Conservation (phyloP, 176 grass and related monocot genomes). For the Miscanthus lutarioriparius region DNA sequence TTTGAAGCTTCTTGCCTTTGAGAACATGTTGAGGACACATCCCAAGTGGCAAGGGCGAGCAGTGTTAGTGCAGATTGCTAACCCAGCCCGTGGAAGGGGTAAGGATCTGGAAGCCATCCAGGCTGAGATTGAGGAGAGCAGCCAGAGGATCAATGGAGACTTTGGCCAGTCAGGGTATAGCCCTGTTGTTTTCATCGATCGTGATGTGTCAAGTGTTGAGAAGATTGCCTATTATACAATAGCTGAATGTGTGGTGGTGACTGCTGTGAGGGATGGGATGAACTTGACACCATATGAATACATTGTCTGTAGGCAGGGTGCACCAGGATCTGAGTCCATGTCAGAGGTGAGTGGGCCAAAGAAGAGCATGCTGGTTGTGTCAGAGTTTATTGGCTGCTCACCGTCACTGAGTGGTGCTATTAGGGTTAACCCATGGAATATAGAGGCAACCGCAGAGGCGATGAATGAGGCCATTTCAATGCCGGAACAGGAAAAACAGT, state of each 20-base stretch:
- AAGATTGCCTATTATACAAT: slow-evolving; percentile 89
- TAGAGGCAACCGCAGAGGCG: slow-evolving; percentile 78
- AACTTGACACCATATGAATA: slow-evolving; percentile 98
- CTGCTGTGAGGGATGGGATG: slow-evolving; percentile 95
- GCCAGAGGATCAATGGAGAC: slow-evolving; percentile 71
- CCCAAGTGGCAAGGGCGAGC: slow-evolving; percentile 83
- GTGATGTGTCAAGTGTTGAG: slow-evolving; percentile 68
- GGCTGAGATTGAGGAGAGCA: slow-evolving; percentile 69
- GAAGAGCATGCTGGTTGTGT: slow-evolving; percentile 93
- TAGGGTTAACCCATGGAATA: slow-evolving; percentile 91
- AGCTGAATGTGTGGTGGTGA: slow-evolving; percentile 95
- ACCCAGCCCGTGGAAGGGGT: slow-evolving; percentile 69
- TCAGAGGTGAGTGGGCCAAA: slow-evolving; percentile 46
- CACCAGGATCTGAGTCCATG: slow-evolving; percentile 33
- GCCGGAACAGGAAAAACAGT: slow-evolving; percentile 74
- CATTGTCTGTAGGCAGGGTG: slow-evolving; percentile 82
- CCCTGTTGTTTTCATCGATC: slow-evolving; percentile 82
- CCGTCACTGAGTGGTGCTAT: slow-evolving; percentile 94
- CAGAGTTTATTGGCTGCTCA: slow-evolving; percentile 97
- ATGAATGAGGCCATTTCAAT: slow-evolving; percentile 87
- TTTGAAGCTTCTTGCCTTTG: slow-evolving; percentile 92
- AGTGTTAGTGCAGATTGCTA: slow-evolving; percentile 91
- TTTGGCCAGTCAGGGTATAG: slow-evolving; percentile 68
- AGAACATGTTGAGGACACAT: slow-evolving; percentile 81
- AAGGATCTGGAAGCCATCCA: slow-evolving; percentile 78